Evolutionary conservation across 345 rosid species (phyloP).

Genomic region (Alliaria petiolata): DNA sequence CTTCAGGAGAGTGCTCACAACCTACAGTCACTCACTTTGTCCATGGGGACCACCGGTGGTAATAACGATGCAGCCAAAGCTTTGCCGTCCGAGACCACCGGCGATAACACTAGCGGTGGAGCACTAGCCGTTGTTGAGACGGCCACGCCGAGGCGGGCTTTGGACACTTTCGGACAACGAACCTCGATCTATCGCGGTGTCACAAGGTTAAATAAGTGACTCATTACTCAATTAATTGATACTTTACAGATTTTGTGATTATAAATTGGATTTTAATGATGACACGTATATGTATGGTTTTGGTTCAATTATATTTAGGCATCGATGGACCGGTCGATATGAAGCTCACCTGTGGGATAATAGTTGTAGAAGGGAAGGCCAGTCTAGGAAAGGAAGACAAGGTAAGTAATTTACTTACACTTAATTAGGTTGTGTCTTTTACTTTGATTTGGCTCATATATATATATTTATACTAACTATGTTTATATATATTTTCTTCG

Average conservation of each 20-base stretch:
- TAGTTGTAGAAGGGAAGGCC: conserved; percentile 99
- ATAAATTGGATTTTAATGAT: not conserved
- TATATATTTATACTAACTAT: too few relatives aligned
- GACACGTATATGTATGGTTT: conserved; percentile 15
- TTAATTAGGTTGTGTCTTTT: not conserved
- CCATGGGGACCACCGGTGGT: conserved; percentile 67
- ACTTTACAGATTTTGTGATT: not conserved
- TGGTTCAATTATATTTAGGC: conserved; percentile 40
- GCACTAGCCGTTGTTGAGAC: conserved; percentile 43
- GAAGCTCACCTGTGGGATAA: conserved; percentile 99
- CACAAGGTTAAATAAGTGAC: conserved; percentile 52
- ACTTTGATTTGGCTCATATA: not conserved
- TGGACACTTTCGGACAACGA: conserved; percentile 93
- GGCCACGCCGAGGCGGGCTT: conserved; percentile 74
- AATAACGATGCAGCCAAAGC: conserved; percentile 33
- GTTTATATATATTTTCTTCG: not conserved
- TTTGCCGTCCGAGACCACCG: conserved; percentile 49
- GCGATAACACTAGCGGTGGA: conserved; percentile 44
- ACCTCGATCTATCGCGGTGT: conserved; percentile 99
- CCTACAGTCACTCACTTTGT: conserved; percentile 79
- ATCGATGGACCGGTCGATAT: conserved; percentile 97
- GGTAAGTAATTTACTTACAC: conserved; percentile 39
- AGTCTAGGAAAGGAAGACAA: conserved; percentile 97
- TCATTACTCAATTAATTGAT: not conserved
- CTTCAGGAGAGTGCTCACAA: conserved; percentile 68